Conservation (phyloP, 768 basidiomycete species). For the Clavaria fumosa region DNA sequence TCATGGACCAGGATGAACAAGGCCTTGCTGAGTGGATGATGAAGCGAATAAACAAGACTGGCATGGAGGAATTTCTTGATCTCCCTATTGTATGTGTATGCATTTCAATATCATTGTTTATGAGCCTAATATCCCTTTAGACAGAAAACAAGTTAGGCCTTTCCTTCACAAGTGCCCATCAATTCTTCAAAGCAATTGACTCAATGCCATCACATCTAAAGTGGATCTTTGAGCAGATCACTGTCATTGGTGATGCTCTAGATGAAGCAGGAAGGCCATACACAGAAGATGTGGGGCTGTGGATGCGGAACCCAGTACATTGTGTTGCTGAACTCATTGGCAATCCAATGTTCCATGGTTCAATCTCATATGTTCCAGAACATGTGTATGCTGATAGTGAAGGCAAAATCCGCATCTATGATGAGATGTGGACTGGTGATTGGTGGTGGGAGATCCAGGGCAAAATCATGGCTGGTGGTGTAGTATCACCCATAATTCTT, state of each 20-base stretch:
- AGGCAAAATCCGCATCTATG: constrained; percentile 17
- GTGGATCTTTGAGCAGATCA: constrained; percentile 10
- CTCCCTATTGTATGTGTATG: constrained; percentile 14
- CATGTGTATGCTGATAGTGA: constrained; percentile 13
- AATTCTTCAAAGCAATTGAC: constrained; percentile 11
- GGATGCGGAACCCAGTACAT: constrained; percentile 13
- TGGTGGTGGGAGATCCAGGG: constrained; percentile 41
- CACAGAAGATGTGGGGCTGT: constrained; percentile 15
- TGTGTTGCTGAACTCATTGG: constrained; percentile 15
- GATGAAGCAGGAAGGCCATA: constrained; percentile 4
- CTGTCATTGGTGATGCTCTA: constrained; percentile 4
- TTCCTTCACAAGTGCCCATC: constrained; percentile 6
- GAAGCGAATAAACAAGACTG: constrained; percentile 15
- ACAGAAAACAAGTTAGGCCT: constrained; percentile 4
- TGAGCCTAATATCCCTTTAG: background rate
- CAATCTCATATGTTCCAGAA: constrained; percentile 16
- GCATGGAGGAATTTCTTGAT: constrained; percentile 18
- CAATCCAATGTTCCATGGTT: constrained; percentile 17
- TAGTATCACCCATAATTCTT: constrained; percentile 23
- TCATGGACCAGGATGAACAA: constrained; percentile 16
- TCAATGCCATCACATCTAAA: constrained; percentile 7
- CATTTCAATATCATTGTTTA: background rate
- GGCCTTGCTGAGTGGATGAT: constrained; percentile 21
- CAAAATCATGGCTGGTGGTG: constrained; percentile 13
- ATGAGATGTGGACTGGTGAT: constrained; percentile 31